Base-by-base conservation (phyloP, 2,329 filamentous ascomycete genomes). In the Stachybotrys chartarum region DNA sequence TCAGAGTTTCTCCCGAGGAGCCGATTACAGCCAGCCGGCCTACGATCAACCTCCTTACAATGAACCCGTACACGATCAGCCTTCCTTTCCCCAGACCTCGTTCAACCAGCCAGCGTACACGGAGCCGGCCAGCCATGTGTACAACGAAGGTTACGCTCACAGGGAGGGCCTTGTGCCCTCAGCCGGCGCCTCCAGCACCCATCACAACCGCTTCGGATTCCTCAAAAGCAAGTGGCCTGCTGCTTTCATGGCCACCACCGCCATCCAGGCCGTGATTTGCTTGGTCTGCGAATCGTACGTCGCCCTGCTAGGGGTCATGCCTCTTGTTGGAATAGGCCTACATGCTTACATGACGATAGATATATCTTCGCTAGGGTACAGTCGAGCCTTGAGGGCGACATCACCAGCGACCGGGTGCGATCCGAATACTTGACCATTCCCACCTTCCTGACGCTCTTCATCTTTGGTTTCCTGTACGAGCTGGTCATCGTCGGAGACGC, bases 401-500 rank as follows among this genome's bases (percentile, higher is more conserved):
- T 75, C 48, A 65, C 73, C 55, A 68, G 73, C 32, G 60, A 69
- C 16, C 7, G 18, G 7, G 72, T 76, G 48, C 71, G 75, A 54
- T 78, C 83, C 12, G 80, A 84, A 59, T 78, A 79, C 63, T 81
- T 80, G 67, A 86, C 92, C 1, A 96, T 99, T 60, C 93, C 94
- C 30, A 97, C 93, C 44, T 97, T 97, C 74, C 80, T 99, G 56
- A 91, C 93, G 30, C 84, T 99, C 50, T 96, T 97, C 78, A 96
- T 97, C 70, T 97, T 99, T 71, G 94, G 91, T 58, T 97, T 96
- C 75, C 72, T 99, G 56, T 99, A 97, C 75, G 86, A 96, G 68
- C 76, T 97, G 35, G 76, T 95, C 31, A 79, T 99, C 54, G 89
- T 94, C 12, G 97, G 91, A 81, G 94, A 99, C 76, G 94, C 93